Conservation (phyloP, 345 rosid species). For the Pistacia atlantica region DNA sequence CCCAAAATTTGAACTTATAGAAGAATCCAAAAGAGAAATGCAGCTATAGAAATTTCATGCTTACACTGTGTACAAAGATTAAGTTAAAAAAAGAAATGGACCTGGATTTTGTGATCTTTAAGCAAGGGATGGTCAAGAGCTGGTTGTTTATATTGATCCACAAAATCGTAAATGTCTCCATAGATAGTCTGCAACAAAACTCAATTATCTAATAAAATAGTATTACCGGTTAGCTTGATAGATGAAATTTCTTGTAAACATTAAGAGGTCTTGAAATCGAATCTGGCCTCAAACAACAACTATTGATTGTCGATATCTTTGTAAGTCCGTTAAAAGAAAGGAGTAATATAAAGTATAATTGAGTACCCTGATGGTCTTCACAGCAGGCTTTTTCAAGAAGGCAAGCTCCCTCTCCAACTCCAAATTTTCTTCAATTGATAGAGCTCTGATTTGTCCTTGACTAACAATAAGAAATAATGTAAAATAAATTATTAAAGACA, state of each 20-base stretch:
- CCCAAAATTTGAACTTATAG: too few relatives aligned
- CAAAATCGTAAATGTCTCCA: slow-evolving; percentile 18
- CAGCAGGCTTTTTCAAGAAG: not conserved
- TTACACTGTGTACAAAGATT: not conserved
- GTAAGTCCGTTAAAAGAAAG: too few relatives aligned
- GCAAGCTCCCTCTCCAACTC: slow-evolving; percentile 2
- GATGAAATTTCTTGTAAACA: too few relatives aligned
- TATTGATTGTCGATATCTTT: too few relatives aligned
- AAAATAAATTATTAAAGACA: not conserved
- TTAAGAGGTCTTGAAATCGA: too few relatives aligned
- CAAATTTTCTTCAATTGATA: not conserved
- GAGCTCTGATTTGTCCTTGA: not conserved
- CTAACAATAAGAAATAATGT: not conserved
- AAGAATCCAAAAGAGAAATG: too few relatives aligned
- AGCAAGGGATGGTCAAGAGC: slow-evolving; percentile 21
- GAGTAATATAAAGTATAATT: too few relatives aligned
- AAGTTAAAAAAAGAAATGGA: not conserved
- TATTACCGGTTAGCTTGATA: too few relatives aligned
- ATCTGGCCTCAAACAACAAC: too few relatives aligned
- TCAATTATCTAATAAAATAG: too few relatives aligned
- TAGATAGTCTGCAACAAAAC: not conserved
- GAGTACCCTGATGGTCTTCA: not conserved
- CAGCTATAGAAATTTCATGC: not conserved
- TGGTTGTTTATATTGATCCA: slow-evolving; percentile 14
- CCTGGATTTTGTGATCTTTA: slow-evolving; percentile 35